Percentiles rank a stretch among this genome's conserved stretches.
Evolutionary conservation across 495 filamentous ascomycete species (phyloP).

Genomic region (Podospora conica): DNA sequence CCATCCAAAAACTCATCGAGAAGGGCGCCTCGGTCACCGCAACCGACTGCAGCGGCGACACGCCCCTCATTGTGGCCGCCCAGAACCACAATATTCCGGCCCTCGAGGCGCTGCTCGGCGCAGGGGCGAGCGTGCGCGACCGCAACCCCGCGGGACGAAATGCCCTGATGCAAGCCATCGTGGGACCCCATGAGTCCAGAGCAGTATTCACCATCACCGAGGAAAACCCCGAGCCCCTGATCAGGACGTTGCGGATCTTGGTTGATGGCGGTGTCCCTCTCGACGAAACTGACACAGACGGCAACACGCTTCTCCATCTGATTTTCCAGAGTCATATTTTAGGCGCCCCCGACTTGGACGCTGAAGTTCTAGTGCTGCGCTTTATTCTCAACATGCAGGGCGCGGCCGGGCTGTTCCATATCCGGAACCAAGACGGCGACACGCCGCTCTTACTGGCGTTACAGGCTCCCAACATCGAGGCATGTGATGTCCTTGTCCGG

Average conservation of each 20-base stretch:
- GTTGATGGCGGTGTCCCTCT: constrained; percentile 18
- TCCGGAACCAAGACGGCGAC: constrained; percentile 8
- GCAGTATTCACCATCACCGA: too few relatives aligned
- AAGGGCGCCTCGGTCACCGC: constrained; percentile 26
- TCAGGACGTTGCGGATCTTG: constrained; percentile 11
- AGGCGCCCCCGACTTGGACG: too few relatives aligned
- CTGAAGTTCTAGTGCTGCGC: constrained; percentile 13
- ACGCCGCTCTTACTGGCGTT: constrained; percentile 17
- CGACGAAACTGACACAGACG: constrained; percentile 14
- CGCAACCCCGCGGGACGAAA: constrained; percentile 17
- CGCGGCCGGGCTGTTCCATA: constrained; percentile 3
- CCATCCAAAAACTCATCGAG: constrained; percentile 27
- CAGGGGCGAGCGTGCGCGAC: constrained; percentile 17
- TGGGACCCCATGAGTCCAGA: too few relatives aligned
- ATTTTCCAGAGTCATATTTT: constrained; percentile 18
- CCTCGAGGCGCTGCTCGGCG: constrained; percentile 17
- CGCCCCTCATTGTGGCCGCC: constrained; percentile 27
- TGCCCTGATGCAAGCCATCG: constrained; percentile 12
- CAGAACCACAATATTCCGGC: constrained; percentile 18
- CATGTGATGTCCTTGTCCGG: constrained; percentile 24
- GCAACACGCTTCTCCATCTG: constrained; percentile 22
- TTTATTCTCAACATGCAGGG: constrained; percentile 17
- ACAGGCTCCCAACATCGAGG: constrained; percentile 7
- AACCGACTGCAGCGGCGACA: constrained; percentile 24
- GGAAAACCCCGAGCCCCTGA: constrained; percentile 12